Base-by-base conservation (phyloP, 306 rosid species). In the Cotoneaster glaucophyllus region DNA sequence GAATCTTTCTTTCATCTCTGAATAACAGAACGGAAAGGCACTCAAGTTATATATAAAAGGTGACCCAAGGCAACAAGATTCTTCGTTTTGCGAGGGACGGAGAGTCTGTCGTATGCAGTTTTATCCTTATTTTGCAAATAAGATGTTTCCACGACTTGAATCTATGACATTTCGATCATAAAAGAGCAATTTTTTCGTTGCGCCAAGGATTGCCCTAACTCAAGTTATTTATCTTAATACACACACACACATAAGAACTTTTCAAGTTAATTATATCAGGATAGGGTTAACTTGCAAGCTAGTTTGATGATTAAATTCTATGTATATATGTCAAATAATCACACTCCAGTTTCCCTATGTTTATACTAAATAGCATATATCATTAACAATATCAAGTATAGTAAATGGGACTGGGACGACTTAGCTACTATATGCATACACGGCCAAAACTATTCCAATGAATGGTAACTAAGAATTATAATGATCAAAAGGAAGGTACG, bases 401-500 rank as follows among this genome's bases (percentile, higher is more conserved):
- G 8, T 61, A 26, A 14, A 8, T 26, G 59, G 59, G 25, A 48
- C 21, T 57, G 13, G 63, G 63, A 57, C 8, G 63, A 57, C 63
- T 26, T 8, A 14, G 37, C 66, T 6, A 61, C 29, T 28, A 11
- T 14, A 11, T 10, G 11, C 3, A 61, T 3, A 61, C 1, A 24
- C 4, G 65, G 19, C 21, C 21, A 48, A 48, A 11, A 25, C 31
- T 15, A 31, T 31, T 64, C 12, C 21, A 18, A 21, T 63, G 24
- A 41, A 57, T 13, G 11, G n/a, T 56, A 31, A 75, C 15, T 8
- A 64, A 52, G 54, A 48, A 15, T 14, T 5, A 48, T 48, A 48
- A 48, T 15, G 21, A 63, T 22, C 4, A 24, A 66, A 29, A 12
- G 12, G 64, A 74, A 70, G 77, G 79, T 73, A 77, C 68, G 28